A percentile compares a stretch with the other conserved stretches of the same genome.
Evolutionary conservation across 108 stramenopile genomes (phyloP).

Genomic region (Nitzschia sp.): DNA sequence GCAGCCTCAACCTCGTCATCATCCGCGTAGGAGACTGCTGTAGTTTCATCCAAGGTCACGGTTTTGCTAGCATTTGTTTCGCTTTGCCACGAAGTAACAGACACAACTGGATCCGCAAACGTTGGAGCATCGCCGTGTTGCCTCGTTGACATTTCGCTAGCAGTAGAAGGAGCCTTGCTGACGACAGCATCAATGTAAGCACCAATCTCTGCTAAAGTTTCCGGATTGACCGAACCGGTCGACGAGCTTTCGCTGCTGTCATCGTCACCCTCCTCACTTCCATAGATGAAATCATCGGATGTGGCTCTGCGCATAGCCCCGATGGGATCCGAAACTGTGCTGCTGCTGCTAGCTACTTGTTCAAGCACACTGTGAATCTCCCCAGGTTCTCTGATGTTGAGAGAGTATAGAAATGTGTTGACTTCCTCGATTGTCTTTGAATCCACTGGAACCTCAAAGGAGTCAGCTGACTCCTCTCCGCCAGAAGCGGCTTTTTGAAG

Average conservation of each 20-base stretch:
- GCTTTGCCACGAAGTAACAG: background rate
- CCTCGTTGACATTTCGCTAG: background rate
- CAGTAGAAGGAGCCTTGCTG: background rate
- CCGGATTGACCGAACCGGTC: constrained; percentile 16
- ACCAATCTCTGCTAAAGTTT: constrained; percentile 42
- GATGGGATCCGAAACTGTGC: constrained; percentile 10
- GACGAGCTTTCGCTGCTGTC: constrained; percentile 10
- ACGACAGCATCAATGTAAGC: constrained; percentile 30
- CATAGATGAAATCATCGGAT: constrained; percentile 12
- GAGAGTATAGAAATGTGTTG: constrained; percentile 17
- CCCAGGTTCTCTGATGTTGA: background rate
- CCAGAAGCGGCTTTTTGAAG: background rate
- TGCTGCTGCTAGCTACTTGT: background rate
- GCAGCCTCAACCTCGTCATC: background rate
- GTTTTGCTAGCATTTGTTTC: background rate
- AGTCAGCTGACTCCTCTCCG: constrained; percentile 1
- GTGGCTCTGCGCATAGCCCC: background rate
- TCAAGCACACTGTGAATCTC: background rate
- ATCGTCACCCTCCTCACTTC: background rate
- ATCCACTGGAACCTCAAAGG: constrained; percentile 10
- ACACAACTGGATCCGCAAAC: background rate
- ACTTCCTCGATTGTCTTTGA: constrained; percentile 26
- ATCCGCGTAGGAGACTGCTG: background rate
- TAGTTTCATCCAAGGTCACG: background rate
- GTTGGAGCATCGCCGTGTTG: background rate